phyloP scores from a whole-genome alignment of 108 stramenopile genomes.

The Fragilariopsis cylindrus region DNA sequence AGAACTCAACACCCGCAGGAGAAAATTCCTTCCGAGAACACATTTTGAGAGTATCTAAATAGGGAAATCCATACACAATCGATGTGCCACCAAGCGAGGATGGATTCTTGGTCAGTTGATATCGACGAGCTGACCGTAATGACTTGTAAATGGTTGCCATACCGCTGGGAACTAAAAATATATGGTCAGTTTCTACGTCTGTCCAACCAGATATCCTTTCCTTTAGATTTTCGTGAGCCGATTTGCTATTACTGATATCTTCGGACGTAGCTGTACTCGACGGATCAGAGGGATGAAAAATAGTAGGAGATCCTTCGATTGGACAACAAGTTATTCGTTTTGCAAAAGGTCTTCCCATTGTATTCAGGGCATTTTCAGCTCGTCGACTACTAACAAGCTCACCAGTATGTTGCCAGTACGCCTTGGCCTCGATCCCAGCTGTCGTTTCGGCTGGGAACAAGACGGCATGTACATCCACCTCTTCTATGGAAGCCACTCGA shows the following conservation, averaged over 20 bases:
- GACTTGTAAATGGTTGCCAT: constrained; percentile 65
- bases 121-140: constrained; percentile 45
- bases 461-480: constrained; percentile 48
- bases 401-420: constrained; percentile 79
- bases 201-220: constrained; percentile 50
- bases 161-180: constrained; percentile 57
- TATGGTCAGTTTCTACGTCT: constrained; percentile 34
- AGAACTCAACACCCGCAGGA: constrained; percentile 62
- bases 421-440: constrained; percentile 62
- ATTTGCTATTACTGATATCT: constrained; percentile 12
- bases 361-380: constrained; percentile 37
- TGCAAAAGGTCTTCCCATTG: constrained; percentile 28
- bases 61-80: constrained; percentile 77
- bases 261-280: background rate
- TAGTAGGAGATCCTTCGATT: constrained; percentile 22
- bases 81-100: constrained; percentile 40
- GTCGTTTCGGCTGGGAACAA: constrained; percentile 59
- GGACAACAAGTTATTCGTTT: constrained; percentile 36
- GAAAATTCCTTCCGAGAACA: constrained; percentile 57
- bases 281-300: constrained; percentile 28
- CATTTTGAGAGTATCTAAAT: constrained; percentile 77
- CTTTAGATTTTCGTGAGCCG: constrained; percentile 16
- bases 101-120: constrained; percentile 34
- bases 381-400: constrained; percentile 60
- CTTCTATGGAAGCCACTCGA: constrained; percentile 35